A percentile compares a stretch with the other conserved stretches of the same genome.
Evolutionary conservation across 2,329 filamentous ascomycete species (phyloP).

Genomic region (Zymoseptoria tritici): DNA sequence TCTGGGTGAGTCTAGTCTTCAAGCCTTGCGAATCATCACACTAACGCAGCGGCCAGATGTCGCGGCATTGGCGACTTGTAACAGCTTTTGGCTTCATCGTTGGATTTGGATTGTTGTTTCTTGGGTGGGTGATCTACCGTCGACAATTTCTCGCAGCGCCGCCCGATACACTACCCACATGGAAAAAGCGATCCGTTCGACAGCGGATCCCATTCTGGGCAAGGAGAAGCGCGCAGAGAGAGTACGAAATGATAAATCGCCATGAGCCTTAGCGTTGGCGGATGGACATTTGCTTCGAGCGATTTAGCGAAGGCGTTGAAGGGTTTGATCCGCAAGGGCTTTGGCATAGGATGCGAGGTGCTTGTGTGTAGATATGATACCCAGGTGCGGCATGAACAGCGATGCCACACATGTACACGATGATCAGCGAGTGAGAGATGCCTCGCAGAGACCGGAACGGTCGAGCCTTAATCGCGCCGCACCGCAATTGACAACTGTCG

Average conservation of each 20-base stretch:
- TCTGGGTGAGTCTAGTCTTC: slow-evolving; percentile 45
- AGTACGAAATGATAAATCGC: slow-evolving; percentile 27
- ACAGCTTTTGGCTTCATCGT: slow-evolving; percentile 46
- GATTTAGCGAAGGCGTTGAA: slow-evolving; percentile 12
- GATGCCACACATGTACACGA: neutral
- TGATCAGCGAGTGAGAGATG: neutral
- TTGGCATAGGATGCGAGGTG: neutral
- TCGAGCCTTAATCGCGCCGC: neutral
- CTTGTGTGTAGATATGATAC: neutral
- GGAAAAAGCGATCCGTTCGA: slow-evolving; percentile 20
- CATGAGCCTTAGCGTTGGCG: slow-evolving; percentile 19
- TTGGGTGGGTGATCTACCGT: slow-evolving; percentile 46
- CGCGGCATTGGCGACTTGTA: slow-evolving; percentile 49
- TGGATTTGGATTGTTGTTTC: slow-evolving; percentile 41
- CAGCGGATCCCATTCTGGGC: slow-evolving; percentile 25
- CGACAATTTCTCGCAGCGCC: slow-evolving; percentile 30
- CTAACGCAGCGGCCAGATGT: slow-evolving; percentile 25
- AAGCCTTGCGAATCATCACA: neutral
- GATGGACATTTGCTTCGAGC: slow-evolving; percentile 1
- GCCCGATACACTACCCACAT: slow-evolving; percentile 14
- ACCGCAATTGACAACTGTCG: neutral
- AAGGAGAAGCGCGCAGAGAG: slow-evolving; percentile 18
- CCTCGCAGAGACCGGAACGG: neutral
- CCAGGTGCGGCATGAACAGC: neutral
- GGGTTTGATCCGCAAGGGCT: neutral